Percentiles rank a stretch among this genome's conserved stretches.
Conservation (phyloP, 768 basidiomycete species). For the Pleurotus ostreatus region DNA sequence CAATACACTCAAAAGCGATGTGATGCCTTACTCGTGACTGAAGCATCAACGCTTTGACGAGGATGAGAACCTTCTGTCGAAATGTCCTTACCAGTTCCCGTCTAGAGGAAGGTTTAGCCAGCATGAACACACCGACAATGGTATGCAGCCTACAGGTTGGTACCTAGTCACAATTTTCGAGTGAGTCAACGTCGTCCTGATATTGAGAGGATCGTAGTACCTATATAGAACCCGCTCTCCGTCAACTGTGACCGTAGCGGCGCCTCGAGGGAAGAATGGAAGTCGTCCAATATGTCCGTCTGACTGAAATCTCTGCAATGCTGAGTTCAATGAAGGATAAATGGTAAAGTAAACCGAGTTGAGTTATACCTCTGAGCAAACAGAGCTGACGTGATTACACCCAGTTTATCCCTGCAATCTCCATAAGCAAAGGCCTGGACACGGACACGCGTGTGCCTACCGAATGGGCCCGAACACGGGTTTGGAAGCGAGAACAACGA, state of each 20-base stretch:
- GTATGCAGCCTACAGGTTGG: constrained; percentile 52
- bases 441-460: constrained; percentile 27
- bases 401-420: constrained; percentile 72
- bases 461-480: constrained; percentile 94
- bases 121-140: no score
- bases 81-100: constrained; percentile 93
- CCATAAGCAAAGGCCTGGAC: not conserved
- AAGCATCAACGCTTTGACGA: constrained; percentile 92
- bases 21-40: constrained; percentile 74
- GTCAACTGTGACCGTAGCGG: constrained; percentile 79
- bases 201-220: constrained; percentile 36
- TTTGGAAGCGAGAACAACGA: constrained; percentile 88
- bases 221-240: constrained; percentile 94
- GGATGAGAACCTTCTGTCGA: constrained; percentile 84
- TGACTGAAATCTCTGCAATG: constrained; percentile 76
- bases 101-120: constrained; percentile 31
- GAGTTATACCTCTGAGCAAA: constrained; percentile 70
- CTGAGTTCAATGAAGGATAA: not conserved
- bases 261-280: constrained; percentile 70
- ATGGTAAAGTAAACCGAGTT: no score
- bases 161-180: constrained; percentile 38
- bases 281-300: constrained; percentile 85
- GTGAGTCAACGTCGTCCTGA: not conserved
- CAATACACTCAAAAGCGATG: not conserved
- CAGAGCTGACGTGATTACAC: constrained; percentile 88